Base-by-base conservation (phyloP, 164 flowering plant genomes). In the Nymphaea colorata region DNA sequence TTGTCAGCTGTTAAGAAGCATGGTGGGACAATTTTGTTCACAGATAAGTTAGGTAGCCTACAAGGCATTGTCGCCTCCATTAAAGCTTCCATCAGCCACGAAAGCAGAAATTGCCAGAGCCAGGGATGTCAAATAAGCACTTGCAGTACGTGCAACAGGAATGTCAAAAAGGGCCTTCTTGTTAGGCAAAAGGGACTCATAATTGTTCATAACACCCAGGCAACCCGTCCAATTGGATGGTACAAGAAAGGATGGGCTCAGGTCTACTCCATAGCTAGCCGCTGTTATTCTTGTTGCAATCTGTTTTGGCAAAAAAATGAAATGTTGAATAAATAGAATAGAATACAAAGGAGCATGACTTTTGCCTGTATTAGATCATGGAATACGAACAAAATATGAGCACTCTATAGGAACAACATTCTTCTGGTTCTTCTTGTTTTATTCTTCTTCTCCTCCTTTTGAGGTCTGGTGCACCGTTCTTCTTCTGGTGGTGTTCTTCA, bases 221-320 rank as follows among this genome's bases (percentile, higher is more conserved):
- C 96, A 91, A 41, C 98, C 98, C 3, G 98, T 93, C 98, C 98
- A 93, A 70, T 84, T 91, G 16, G 98, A 93, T 64, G 98, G 98
- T 47, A 93, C 84, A 36, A 93, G 93, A 76, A 93, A 93, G 15
- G 98, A 93, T 42, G 97, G 97, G 70, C 97, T 89, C 64, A 93
- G 87, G 75, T 89, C 88, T 44, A 91, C 91, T 44, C 91, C 97
- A 82, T 84, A 87, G 3, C 86, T 83, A 67, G 91, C 86, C 64
- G 98, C 98, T 11, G 93, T 88, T 64, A 88, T 72, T 80, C 98
- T 84, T 25, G 98, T 91, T 44, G 93, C 79, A 63, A 89, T 79
- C 96, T 93, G 91, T 80, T 45, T 42, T 72, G 47, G 70, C 41
- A 67, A 18, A 66, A 15, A 42, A 41, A 43, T 15, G 16, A n/a